Evolutionary conservation across 2,329 filamentous ascomycete species (phyloP), one percentile per base, ranked within the genome.

Genomic region (Pestalotiopsis fici): DNA sequence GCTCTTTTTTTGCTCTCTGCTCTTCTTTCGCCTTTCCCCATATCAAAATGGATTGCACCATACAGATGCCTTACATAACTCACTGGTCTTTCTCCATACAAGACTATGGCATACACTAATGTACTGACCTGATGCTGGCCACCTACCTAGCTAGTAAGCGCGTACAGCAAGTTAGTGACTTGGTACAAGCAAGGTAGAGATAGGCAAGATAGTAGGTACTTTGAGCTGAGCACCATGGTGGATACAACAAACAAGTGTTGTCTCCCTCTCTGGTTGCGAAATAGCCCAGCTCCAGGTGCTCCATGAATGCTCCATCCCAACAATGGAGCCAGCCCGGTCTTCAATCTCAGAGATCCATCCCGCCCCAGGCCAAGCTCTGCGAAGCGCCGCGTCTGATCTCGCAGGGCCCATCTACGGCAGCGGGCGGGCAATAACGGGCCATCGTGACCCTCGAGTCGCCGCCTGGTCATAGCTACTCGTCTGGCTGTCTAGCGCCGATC

Each of bases 401-500:
- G 57, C 57, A 60, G 57, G 55, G 57, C 57, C 57, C 57, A 60
- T 60, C 25, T 13, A 60, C 57, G 57, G 57, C 57, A 60, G 57
- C 59, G 59, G 37, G 59, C 59, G 59, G 59, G 59, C 59, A 62
- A 62, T 62, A 62, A 66, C 65, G 59, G 59, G 59, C 59, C 59
- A 62, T 62, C 59, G 59, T 35, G 31, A 62, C 31, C 31, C 61
- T 67, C 66, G 56, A 37, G 66, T 67, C 66, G 59, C 66, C 9
- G 23, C 37, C 62, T 67, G 66, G 66, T 56, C 66, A 65, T 65
- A 59, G 66, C 66, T 60, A 64, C 27, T 55, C 23, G 35, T 50
- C 39, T 47, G 39, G 62, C 61, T 60, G 31, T 37, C 50, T 67
- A 67, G 66, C 66, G 66, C 63, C 66, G 66, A 67, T 67, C 56